Percentiles rank a stretch among this genome's conserved stretches.
phyloP scores from a whole-genome alignment of 2,329 filamentous ascomycete genomes.

The Stemphylium lycopersici region DNA sequence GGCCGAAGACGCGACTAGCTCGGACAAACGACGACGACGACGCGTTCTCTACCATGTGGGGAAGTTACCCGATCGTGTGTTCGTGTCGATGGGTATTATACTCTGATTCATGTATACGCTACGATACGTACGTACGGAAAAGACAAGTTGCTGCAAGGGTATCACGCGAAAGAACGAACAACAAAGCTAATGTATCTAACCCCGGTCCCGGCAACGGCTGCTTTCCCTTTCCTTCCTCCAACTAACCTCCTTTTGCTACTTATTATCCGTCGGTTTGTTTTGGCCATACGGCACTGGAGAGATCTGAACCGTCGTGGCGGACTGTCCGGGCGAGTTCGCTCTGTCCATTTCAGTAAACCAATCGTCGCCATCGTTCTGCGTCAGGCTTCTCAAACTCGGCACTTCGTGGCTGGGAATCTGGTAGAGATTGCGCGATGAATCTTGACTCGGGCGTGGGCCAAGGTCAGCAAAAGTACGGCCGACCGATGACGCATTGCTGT shows the following conservation, averaged over 20 bases:
- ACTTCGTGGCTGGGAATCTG: constrained; percentile 6
- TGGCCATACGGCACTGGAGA: constrained; percentile 13
- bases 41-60: background rate
- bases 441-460: constrained; percentile 29
- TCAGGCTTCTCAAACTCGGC: constrained; percentile 1
- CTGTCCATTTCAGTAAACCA: constrained; percentile 28
- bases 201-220: background rate
- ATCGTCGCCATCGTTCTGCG: constrained; percentile 20
- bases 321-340: constrained; percentile 16
- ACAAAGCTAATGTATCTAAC: background rate
- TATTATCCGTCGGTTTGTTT: constrained; percentile 6
- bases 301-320: constrained; percentile 18
- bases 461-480: constrained; percentile 18
- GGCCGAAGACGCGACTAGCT: background rate
- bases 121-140: constrained; percentile 1
- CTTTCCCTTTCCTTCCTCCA: no score
- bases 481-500: constrained; percentile 19
- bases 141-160: constrained; percentile 10
- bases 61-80: background rate
- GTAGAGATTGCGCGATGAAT: constrained; percentile 35
- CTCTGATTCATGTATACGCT: background rate
- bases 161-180: constrained; percentile 12
- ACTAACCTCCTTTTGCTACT: background rate
- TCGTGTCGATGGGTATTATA: background rate
- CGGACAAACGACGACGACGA: background rate